These are phyloP conservation scores for Blastobotrys mokoenaii DNA, from an alignment of 805 yeast species.

Conservation along the genomic window DNA sequence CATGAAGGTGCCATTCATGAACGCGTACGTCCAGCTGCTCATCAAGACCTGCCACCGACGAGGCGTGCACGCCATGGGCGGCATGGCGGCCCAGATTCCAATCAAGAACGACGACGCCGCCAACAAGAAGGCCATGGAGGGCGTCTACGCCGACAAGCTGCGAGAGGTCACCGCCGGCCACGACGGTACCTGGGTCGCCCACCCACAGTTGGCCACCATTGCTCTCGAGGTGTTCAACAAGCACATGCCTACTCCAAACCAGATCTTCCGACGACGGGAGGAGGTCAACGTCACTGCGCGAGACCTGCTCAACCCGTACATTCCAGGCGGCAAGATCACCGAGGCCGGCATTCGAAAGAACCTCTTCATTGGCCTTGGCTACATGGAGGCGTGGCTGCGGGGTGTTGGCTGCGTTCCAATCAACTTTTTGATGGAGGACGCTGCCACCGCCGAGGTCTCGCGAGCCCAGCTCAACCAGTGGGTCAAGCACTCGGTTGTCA, in stretches of 20 bases:
- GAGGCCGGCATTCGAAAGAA: conserved; percentile 60
- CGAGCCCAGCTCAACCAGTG: conserved; percentile 67
- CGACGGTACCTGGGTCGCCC: conserved; percentile 75
- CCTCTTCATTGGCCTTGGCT: conserved; percentile 55
- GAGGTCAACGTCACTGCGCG: conserved; percentile 45
- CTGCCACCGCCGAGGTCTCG: conserved; percentile 74
- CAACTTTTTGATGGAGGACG: conserved; percentile 70
- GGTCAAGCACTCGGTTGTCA: conserved; percentile 54
- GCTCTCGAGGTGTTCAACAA: conserved; percentile 63
- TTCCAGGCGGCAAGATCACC: conserved; percentile 51
- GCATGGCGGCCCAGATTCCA: conserved; percentile 74
- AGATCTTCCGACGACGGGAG: conserved; percentile 45
- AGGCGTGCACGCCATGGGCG: conserved; percentile 71
- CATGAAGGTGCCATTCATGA: conserved; percentile 64
- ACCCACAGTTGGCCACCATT: conserved; percentile 59
- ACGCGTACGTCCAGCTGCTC: conserved; percentile 53
- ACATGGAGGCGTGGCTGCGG: conserved; percentile 68
- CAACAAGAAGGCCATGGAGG: conserved; percentile 56
- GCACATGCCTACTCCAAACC: conserved; percentile 70
- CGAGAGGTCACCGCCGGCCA: conserved; percentile 62
- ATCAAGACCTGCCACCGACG: conserved; percentile 64
- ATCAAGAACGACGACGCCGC: conserved; percentile 56
- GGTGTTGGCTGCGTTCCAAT: conserved; percentile 68
- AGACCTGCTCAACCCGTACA: conserved; percentile 53
- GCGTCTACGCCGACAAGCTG: conserved; percentile 58